Evolutionary conservation across 2,329 filamentous ascomycete genomes (phyloP).

Genomic region (Colletotrichum cuscutae): DNA sequence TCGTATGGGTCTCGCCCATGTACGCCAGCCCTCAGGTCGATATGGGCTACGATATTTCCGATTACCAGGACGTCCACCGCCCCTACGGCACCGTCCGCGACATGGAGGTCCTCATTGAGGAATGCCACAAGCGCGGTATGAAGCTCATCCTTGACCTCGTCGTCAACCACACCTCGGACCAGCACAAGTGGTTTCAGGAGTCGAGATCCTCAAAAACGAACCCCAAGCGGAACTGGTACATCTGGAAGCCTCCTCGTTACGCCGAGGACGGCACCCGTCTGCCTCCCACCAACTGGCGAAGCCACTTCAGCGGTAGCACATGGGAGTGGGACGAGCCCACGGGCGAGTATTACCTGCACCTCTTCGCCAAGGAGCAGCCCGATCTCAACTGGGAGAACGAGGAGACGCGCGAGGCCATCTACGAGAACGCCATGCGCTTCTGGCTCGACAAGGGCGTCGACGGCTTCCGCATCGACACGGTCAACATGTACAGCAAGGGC

Average conservation of each 20-base stretch:
- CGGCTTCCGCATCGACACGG: constrained; percentile 80
- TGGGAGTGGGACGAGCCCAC: constrained; percentile 81
- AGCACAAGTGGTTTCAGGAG: constrained; percentile 78
- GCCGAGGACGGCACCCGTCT: constrained; percentile 67
- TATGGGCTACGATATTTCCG: constrained; percentile 77
- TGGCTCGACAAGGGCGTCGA: constrained; percentile 81
- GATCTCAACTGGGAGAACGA: constrained; percentile 88
- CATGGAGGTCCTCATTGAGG: constrained; percentile 69
- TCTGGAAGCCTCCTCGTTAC: constrained; percentile 64
- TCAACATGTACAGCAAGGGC: constrained; percentile 78
- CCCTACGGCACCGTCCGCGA: constrained; percentile 75
- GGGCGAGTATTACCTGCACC: constrained; percentile 79
- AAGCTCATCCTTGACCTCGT: constrained; percentile 80
- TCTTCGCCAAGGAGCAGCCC: constrained; percentile 81
- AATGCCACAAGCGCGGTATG: constrained; percentile 72
- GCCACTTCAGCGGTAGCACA: constrained; percentile 68
- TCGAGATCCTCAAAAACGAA: constrained; percentile 69
- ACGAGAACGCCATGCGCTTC: constrained; percentile 78
- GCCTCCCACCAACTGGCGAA: constrained; percentile 81
- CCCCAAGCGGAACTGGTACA: constrained; percentile 77
- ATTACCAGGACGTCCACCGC: constrained; percentile 73
- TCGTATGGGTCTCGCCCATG: constrained; percentile 76
- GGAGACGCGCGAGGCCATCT: constrained; percentile 74
- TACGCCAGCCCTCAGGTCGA: constrained; percentile 73
- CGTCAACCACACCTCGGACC: constrained; percentile 80